Evolutionary conservation across 2,329 filamentous ascomycete genomes (phyloP).

Genomic region (Alternaria brassicae): DNA sequence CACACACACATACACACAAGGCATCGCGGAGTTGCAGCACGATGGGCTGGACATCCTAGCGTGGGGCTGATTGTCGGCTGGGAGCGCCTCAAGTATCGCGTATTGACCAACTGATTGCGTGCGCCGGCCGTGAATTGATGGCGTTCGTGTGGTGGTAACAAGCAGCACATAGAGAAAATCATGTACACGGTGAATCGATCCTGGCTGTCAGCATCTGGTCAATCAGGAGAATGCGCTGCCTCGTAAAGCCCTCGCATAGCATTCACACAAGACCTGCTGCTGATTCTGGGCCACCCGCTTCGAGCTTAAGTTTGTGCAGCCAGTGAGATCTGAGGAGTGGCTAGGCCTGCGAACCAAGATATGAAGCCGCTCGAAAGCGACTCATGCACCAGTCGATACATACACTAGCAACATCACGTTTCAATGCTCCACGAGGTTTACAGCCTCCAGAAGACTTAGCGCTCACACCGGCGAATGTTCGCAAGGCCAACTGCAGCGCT

Average conservation of each 20-base stretch:
- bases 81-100: conserved; percentile 35
- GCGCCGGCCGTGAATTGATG: conserved; percentile 37
- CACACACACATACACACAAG: conserved; percentile 27
- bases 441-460: conserved; percentile 39
- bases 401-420: conserved; percentile 30
- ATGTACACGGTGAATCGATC: conserved; percentile 26
- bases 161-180: conserved; percentile 33
- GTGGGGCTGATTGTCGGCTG: conserved; percentile 41
- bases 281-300: conserved; percentile 34
- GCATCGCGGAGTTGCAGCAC: conserved; percentile 29
- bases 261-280: conserved; percentile 19
- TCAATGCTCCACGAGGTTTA: conserved; percentile 39
- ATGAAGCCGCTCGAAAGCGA: conserved; percentile 32
- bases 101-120: conserved; percentile 32
- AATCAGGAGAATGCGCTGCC: conserved; percentile 33
- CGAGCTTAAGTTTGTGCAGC: conserved; percentile 29
- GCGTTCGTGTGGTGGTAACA: conserved; percentile 39
- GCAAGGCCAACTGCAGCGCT: conserved; percentile 40
- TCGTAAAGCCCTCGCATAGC: conserved; percentile 15
- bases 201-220: conserved; percentile 31
- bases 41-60: conserved; percentile 24
- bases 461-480: conserved; percentile 40
- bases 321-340: conserved; percentile 32
- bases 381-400: conserved; percentile 34
- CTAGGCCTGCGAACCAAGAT: conserved; percentile 23